A percentile compares a stretch with the other conserved stretches of the same genome.
Conservation (phyloP, 345 rosid species). For the Syzygium aqueum region DNA sequence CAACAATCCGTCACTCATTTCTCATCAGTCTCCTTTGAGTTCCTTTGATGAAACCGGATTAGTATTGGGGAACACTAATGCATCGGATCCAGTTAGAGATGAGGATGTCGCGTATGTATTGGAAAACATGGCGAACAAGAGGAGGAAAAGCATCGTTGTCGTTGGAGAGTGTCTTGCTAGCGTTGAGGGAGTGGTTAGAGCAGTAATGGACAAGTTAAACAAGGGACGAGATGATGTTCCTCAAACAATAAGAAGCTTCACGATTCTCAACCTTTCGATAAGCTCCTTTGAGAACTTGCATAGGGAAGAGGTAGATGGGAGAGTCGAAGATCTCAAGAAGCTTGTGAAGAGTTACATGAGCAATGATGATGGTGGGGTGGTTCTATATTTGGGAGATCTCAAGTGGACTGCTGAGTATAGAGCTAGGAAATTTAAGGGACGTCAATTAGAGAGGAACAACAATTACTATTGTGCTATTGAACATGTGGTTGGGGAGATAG, state of each 20-base stretch:
- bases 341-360: constrained; percentile 21
- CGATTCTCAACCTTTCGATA: constrained; percentile 40
- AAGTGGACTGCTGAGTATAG: constrained; percentile 53
- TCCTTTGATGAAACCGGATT: constrained; percentile 4
- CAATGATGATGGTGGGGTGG: constrained; percentile 20
- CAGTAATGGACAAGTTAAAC: constrained; percentile 52
- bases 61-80: constrained; percentile 5
- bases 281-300: constrained; percentile 41
- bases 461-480: constrained; percentile 38
- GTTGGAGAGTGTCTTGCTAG: constrained; percentile 64
- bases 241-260: constrained; percentile 42
- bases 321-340: constrained; percentile 45
- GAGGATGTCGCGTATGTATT: constrained; percentile 66
- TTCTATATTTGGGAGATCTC: constrained; percentile 74
- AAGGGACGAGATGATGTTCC: constrained; percentile 39
- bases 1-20: constrained; percentile 8
- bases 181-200: constrained; percentile 43
- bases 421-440: constrained; percentile 23
- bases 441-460: constrained; percentile 4
- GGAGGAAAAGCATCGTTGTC: constrained; percentile 42
- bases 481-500: constrained; percentile 66
- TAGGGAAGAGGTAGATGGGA: constrained; percentile 46
- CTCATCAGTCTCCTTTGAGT: constrained; percentile 12
- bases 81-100: constrained; percentile 24
- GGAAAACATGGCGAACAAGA: constrained; percentile 35